A percentile compares a stretch with the other conserved stretches of the same genome.
Conservation (phyloP, 805 yeast species). For the Monosporozyma servazzii region DNA sequence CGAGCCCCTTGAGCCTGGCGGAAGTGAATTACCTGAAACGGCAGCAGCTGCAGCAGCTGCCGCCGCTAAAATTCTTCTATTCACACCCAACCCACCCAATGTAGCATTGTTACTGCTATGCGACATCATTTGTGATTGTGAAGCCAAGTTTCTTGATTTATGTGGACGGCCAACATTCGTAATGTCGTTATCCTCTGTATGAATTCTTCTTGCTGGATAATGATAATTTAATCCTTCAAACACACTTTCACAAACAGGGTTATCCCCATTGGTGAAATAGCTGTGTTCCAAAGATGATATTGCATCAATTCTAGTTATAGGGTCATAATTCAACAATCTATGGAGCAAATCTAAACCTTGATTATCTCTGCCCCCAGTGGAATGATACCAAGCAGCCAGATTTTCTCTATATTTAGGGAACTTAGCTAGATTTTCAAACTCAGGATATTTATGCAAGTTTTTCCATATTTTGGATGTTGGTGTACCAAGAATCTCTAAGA, state of each 20-base stretch:
- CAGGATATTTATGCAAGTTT: conserved; percentile 70
- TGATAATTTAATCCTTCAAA: conserved; percentile 65
- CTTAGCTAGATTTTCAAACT: conserved; percentile 53
- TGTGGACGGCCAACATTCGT: conserved; percentile 25
- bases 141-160: conserved; percentile 13
- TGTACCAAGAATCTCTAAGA: conserved; percentile 86
- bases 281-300: conserved; percentile 64
- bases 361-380: conserved; percentile 66
- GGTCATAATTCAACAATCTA: conserved; percentile 71
- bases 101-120: conserved; percentile 20
- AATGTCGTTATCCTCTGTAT: conserved; percentile 80
- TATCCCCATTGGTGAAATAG: conserved; percentile 54
- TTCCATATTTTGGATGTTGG: conserved; percentile 81
- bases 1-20: conserved; percentile 11
- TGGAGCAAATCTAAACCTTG: conserved; percentile 58
- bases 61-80: conserved; percentile 30
- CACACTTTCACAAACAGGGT: conserved; percentile 66
- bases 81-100: conserved; percentile 29
- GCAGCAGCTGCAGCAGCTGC: conserved; percentile 34
- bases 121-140: conserved; percentile 16
- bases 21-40: conserved; percentile 21
- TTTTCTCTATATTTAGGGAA: conserved; percentile 50
- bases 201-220: conserved; percentile 82
- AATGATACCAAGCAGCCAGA: conserved; percentile 75
- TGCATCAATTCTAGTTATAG: conserved; percentile 70